Evolutionary conservation across 768 basidiomycete species (phyloP), one percentile per base, ranked within the genome.

Genomic region (Kwoniella dejecticola): DNA sequence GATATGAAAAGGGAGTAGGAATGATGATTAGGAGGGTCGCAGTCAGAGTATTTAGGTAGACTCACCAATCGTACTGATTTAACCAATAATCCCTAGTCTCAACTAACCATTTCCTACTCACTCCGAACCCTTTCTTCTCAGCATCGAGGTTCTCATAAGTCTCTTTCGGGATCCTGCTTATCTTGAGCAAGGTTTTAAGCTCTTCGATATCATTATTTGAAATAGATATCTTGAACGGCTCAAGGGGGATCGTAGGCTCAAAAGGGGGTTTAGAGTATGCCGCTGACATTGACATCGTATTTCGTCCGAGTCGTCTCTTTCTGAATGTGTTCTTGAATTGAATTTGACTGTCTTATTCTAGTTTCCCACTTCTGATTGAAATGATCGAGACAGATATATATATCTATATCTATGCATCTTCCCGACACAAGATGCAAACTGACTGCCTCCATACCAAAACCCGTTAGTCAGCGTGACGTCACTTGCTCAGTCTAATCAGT

Each of bases 51-150:
- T n/a, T n/a, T n/a, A n/a, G n/a, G n/a, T n/a, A n/a, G n/a, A 70
- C 67, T 44, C 30, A 71, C 70, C 70, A 72, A 41, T 69, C 66
- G 33, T 67, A 69, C 29, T 60, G 40, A n/a, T 58, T 56, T 8
- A 54, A 27, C 70, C 67, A 72, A n/a, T 56, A 36, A 23, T 62
- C 26, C 19, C 42, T 40, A 6, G 68, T 63, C n/a, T 67, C 47
- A 13, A 53, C 49, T 56, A 72, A 54, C 68, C 68, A 69, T 19
- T 62, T 48, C n/a, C 63, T 44, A 13, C 42, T 54, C 12, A 72
- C 56, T 5, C 70, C 70, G 33, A 64, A 65, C n/a, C 62, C 41
- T 47, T 67, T 52, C 30, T 57, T 45, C 31, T 62, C 52, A 21
- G 56, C 40, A 38, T 66, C 15, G 0, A 49, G 45, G 48, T 67